These are phyloP conservation scores for Colletotrichum noveboracense DNA, from an alignment of 2,329 filamentous ascomycete species.

Conservation along the genomic window DNA sequence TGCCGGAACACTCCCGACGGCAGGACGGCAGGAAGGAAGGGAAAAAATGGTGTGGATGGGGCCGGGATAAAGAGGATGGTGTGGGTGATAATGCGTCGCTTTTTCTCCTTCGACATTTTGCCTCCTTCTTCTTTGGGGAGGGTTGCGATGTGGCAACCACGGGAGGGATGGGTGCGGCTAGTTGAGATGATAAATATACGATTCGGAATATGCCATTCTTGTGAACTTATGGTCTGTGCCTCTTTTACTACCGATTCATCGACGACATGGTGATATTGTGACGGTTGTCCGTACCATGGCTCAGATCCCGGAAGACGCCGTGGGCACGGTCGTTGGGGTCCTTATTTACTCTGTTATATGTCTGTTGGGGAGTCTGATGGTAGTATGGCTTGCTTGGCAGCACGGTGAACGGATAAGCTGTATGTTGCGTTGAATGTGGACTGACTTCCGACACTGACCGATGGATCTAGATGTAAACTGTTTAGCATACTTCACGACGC, in stretches of 20 bases:
- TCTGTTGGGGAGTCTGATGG: neutral
- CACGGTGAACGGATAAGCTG: neutral
- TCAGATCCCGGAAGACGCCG: neutral
- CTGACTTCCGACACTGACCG: rapidly evolving
- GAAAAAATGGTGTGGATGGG: neutral
- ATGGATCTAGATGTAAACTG: neutral
- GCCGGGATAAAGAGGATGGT: neutral
- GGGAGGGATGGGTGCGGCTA: neutral
- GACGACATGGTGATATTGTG: neutral
- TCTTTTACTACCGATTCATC: neutral
- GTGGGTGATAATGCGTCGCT: neutral
- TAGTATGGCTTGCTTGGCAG: neutral
- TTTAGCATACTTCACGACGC: neutral
- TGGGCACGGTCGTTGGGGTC: neutral
- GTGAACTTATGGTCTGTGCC: neutral
- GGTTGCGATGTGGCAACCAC: neutral
- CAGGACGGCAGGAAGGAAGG: neutral
- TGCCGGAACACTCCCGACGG: neutral
- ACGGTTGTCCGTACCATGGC: neutral
- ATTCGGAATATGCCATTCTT: neutral
- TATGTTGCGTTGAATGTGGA: rapidly evolving
- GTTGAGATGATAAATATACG: neutral
- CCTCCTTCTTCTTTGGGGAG: neutral
- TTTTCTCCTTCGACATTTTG: neutral
- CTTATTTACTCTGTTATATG: neutral